Base-by-base conservation (phyloP, 768 basidiomycete genomes). In the Pleurotus tuber-regium region DNA sequence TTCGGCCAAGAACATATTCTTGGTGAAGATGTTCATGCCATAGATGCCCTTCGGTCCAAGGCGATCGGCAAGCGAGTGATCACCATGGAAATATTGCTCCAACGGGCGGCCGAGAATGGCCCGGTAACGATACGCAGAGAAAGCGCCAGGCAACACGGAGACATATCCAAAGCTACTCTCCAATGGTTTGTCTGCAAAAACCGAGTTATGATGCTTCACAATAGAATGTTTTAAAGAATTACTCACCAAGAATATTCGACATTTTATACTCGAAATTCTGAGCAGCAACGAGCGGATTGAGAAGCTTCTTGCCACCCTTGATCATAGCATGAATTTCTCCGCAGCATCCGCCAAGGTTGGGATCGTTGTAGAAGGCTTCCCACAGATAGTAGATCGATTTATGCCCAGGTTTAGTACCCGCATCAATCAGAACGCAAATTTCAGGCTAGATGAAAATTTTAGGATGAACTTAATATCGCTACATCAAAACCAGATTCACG, bases 231-330 rank as follows among this genome's bases (percentile, higher is more conserved):
- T 18, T 7, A 8, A 41, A 18, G 44, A 10, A 9, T 5, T 26
- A 51, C 74, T 49, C 58, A 84, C 86, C 89, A 24, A 98, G 75
- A 63, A 98, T 97, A 69, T 98, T 97, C 39, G 92, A 94, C 91
- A 98, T 96, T 72, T 93, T 97, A 73, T 97, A 97, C 71, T 95
- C 93, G 60, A 95, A 95, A 70, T 98, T 97, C 67, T 98, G 95
- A 12, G 95, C 93, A 6, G 95, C 95, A 25, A 98, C 80, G 43
- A 94, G 72, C 16, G 92, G 95, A 62, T 98, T 98, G 54, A 98
- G 66, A 21, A 98, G 80, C 67, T 97, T 97, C 69, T 69, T 85
- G 38, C 93, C 93, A 12, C 92, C 91, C 66, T 93, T 83, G 61
- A 96, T 89, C 95, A 96, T 96, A 54, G 95, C 95, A 56, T 95